Evolutionary conservation across 164 flowering plant genomes (phyloP), one percentile per base, ranked within the genome.

Genomic region (Annona squamosa): DNA sequence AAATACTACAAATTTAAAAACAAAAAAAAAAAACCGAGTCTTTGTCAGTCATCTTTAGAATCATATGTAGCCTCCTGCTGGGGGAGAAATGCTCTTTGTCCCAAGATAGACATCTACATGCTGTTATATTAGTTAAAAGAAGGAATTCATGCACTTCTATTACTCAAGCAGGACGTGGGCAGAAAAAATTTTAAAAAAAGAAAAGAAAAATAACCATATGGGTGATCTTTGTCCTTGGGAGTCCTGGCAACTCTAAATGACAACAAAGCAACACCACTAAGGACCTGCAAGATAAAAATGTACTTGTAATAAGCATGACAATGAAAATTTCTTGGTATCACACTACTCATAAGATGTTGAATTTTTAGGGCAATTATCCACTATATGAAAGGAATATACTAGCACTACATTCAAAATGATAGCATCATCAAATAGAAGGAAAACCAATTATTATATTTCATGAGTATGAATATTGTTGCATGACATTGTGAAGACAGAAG

Each of bases 221-320:
- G 98, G 68, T 96, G 99, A 79, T 96, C 97, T 82, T 89, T 85
- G 86, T 96, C 99, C 84, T 88, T 96, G 16, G 99, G 99, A 80
- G 87, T 84, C 77, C 86, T 87, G 67, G 87, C 94, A 81, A 85
- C 95, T 82, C 82, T 87, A 82, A 75, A 93, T 67, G 99, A 96
- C 87, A 77, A 82, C 75, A 90, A 80, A 71, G 98, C 98, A 77
- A 92, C 82, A 12, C 97, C 86, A 79, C 97, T 93, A 71, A 96
- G 95, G 73, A 93, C 98, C 99, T 92, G 86, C 77, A 80, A 78
- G 74, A 70, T 7, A 63, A 68, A 72, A 67, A 46, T 16, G 57
- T 57, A 65, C 66, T 4, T 56, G 63, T 2, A 18, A 72, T 70
- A 12, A 73, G 63, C 42, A 64, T 1, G 13, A 26, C 43, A 68